A percentile compares a stretch with the other conserved stretches of the same genome.
Evolutionary conservation across 148 eudicot species (phyloP).

Genomic region (Persicaria maculosa): DNA sequence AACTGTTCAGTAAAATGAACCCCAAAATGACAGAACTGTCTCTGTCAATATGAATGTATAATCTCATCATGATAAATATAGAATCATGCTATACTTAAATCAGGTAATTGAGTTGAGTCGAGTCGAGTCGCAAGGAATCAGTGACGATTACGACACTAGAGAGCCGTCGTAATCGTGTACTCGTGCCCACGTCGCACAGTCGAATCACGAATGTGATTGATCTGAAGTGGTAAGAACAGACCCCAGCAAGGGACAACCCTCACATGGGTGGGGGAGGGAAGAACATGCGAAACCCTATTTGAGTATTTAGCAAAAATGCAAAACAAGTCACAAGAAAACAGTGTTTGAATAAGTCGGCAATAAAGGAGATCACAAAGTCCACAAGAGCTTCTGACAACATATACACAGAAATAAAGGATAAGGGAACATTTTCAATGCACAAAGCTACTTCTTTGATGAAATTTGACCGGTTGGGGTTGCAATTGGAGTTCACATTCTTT

Average conservation of each 20-base stretch:
- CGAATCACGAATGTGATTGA: background rate
- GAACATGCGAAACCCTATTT: constrained; percentile 1
- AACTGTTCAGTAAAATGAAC: background rate
- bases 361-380: background rate
- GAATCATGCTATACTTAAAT: background rate
- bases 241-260: background rate
- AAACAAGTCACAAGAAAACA: background rate
- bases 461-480: background rate
- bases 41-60: background rate
- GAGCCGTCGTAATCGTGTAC: too few relatives aligned
- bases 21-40: background rate
- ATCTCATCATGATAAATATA: background rate
- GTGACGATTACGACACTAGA: too few relatives aligned
- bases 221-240: background rate
- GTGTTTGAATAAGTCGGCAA: background rate
- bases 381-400: background rate
- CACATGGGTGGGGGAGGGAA: constrained; percentile 10
- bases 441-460: background rate
- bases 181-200: background rate
- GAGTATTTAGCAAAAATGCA: background rate
- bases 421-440: background rate
- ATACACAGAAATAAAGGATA: background rate
- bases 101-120: background rate
- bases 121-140: too few relatives aligned
- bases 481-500: background rate